Conservation (phyloP, 1,284 basidiomycete species). For the Puccinia polysora region DNA sequence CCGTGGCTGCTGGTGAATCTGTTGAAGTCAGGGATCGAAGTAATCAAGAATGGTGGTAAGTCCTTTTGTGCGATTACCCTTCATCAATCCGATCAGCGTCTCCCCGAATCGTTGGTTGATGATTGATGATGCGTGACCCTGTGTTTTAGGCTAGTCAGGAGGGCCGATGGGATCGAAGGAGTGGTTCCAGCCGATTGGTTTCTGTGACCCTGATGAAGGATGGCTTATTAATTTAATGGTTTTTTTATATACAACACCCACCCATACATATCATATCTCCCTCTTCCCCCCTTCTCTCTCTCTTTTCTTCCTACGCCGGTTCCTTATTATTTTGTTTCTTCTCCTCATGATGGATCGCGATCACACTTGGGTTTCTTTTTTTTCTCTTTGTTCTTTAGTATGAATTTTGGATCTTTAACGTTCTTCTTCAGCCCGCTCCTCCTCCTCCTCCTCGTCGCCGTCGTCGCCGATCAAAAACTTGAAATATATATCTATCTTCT, state of each 20-base stretch:
- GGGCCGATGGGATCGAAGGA: conserved; percentile 36
- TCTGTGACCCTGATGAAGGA: neutral
- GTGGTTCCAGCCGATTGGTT: conserved; percentile 43
- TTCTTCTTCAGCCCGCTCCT: too few species aligned
- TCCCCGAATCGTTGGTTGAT: neutral
- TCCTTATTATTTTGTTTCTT: neutral
- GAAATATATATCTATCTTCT: too few species aligned
- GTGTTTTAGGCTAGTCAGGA: conserved; percentile 38
- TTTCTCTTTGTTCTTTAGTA: too few species aligned
- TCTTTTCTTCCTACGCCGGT: neutral
- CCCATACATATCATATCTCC: neutral
- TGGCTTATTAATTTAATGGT: neutral
- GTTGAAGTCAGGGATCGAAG: conserved; percentile 33
- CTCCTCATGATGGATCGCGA: too few species aligned
- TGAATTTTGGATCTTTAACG: too few species aligned
- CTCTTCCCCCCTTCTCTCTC: neutral
- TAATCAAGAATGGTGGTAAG: conserved; percentile 43
- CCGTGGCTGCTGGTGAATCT: conserved; percentile 32
- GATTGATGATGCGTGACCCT: too few species aligned
- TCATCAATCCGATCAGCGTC: neutral
- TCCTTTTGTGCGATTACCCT: neutral
- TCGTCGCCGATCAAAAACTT: too few species aligned
- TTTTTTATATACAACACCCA: neutral
- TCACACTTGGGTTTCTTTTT: too few species aligned
- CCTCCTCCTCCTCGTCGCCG: too few species aligned